A percentile compares a stretch with the other conserved stretches of the same genome.
Conservation (phyloP, 2,329 filamentous ascomycete species). For the Cladophialophora bantiana region DNA sequence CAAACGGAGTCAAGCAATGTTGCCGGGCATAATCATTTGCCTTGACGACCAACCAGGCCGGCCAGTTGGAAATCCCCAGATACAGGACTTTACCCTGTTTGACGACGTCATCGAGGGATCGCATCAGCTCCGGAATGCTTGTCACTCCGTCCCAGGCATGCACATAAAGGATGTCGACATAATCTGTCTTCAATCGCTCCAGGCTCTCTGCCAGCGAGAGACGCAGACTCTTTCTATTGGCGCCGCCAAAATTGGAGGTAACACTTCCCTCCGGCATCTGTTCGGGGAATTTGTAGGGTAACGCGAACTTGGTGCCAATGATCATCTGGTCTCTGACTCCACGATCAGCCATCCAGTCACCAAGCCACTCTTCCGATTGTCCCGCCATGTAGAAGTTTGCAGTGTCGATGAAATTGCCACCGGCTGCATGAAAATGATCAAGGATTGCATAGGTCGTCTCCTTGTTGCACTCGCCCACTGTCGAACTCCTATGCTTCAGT, state of each 20-base stretch:
- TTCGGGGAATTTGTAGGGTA: conserved; percentile 43
- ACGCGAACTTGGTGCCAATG: conserved; percentile 62
- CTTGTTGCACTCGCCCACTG: conserved; percentile 49
- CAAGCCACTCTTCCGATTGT: conserved; percentile 57
- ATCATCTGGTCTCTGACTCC: conserved; percentile 59
- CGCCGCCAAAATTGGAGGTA: conserved; percentile 52
- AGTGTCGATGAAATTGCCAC: conserved; percentile 62
- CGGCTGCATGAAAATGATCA: conserved; percentile 53
- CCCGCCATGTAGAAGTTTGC: conserved; percentile 50
- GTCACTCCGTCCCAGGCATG: conserved; percentile 68
- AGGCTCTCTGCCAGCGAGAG: conserved; percentile 45
- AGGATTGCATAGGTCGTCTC: conserved; percentile 55
- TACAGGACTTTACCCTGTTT: conserved; percentile 69
- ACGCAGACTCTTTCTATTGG: conserved; percentile 45
- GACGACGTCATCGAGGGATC: conserved; percentile 69
- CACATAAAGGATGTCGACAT: conserved; percentile 48
- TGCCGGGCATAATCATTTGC: conserved; percentile 67
- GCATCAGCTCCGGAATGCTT: conserved; percentile 71
- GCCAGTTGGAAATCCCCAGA: conserved; percentile 54
- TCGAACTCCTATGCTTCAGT: conserved; percentile 48
- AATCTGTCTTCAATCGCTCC: conserved; percentile 46
- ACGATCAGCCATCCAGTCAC: conserved; percentile 59
- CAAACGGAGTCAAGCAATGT: conserved; percentile 72
- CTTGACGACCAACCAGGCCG: conserved; percentile 49
- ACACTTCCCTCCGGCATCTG: conserved; percentile 32